Percentiles rank a stretch among this genome's conserved stretches.
Evolutionary conservation across 208 protist genomes (phyloP).

Genomic region (Tritrichomonas foetus): DNA sequence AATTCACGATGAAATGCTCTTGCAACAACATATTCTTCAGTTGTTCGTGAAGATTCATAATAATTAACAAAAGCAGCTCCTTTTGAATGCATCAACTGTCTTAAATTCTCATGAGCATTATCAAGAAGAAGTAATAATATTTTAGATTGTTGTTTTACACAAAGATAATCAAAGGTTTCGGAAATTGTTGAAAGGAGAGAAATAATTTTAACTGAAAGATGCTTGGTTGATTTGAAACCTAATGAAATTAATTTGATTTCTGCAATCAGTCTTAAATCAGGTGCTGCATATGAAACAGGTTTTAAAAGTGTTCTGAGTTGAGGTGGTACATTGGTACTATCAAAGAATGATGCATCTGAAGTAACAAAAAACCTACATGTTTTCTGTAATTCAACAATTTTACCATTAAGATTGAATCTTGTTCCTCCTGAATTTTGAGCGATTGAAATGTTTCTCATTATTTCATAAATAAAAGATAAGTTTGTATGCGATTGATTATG

Average conservation of each 20-base stretch:
- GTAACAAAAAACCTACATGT: neutral
- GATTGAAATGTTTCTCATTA: neutral
- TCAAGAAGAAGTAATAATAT: neutral
- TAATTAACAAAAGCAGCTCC: slow-evolving; percentile 29
- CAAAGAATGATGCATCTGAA: neutral
- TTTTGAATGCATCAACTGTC: neutral
- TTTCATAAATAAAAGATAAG: neutral
- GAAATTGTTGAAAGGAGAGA: neutral
- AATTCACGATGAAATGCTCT: neutral
- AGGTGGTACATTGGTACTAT: neutral
- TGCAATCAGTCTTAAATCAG: neutral
- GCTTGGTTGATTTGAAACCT: neutral
- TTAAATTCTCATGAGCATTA: neutral
- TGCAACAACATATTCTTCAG: slow-evolving; percentile 4
- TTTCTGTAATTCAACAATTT: neutral
- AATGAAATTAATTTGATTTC: neutral
- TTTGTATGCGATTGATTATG: neutral
- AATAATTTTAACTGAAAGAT: neutral
- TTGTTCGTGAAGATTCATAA: neutral
- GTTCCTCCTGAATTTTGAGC: neutral
- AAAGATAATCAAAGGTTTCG: neutral
- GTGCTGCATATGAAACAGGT: neutral
- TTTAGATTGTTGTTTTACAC: neutral
- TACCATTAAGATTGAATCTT: neutral
- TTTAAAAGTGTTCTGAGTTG: neutral